Percentiles rank a stretch among this genome's conserved stretches.
phyloP scores from a whole-genome alignment of 2,329 filamentous ascomycete species.

The Xylariaceae sp. region DNA sequence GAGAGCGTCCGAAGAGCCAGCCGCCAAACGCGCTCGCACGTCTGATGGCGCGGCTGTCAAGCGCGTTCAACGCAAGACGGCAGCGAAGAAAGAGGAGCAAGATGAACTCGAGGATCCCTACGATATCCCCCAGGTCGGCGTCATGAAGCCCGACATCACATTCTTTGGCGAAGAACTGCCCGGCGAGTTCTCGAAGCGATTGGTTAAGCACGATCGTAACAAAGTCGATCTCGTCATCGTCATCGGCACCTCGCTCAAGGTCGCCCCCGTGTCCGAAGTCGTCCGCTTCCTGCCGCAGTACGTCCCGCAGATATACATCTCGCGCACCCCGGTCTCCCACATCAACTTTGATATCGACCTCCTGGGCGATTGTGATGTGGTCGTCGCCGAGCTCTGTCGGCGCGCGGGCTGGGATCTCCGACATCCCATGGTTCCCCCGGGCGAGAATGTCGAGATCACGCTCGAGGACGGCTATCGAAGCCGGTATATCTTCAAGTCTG shows the following conservation, averaged over 20 bases:
- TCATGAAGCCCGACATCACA: slow-evolving; percentile 97
- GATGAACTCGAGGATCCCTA: slow-evolving; percentile 51
- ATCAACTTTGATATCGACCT: slow-evolving; percentile 96
- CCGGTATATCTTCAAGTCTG: slow-evolving; percentile 38
- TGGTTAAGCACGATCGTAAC: slow-evolving; percentile 75
- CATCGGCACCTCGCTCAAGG: slow-evolving; percentile 93
- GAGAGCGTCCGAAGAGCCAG: slow-evolving; percentile 25
- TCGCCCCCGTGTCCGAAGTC: slow-evolving; percentile 90
- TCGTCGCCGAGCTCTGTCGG: slow-evolving; percentile 80
- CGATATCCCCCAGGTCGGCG: slow-evolving; percentile 62
- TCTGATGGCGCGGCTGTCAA: slow-evolving; percentile 33
- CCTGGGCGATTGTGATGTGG: slow-evolving; percentile 88
- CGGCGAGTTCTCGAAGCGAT: slow-evolving; percentile 71
- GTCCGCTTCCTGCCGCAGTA: slow-evolving; percentile 71
- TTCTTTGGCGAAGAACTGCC: slow-evolving; percentile 94
- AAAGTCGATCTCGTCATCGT: slow-evolving; percentile 86
- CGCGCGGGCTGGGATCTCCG: slow-evolving; percentile 73
- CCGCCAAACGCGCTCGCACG: too few species aligned
- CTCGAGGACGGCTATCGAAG: slow-evolving; percentile 43
- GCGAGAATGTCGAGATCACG: slow-evolving; percentile 55
- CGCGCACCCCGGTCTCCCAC: slow-evolving; percentile 75
- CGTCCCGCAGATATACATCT: slow-evolving; percentile 88
- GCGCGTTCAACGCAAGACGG: slow-evolving; percentile 28
- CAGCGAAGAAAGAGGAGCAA: slow-evolving; percentile 42
- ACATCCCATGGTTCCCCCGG: slow-evolving; percentile 76